Percentiles rank a stretch among this genome's conserved stretches.
phyloP scores from a whole-genome alignment of 139 green algal species.

The Closterium sp. region DNA sequence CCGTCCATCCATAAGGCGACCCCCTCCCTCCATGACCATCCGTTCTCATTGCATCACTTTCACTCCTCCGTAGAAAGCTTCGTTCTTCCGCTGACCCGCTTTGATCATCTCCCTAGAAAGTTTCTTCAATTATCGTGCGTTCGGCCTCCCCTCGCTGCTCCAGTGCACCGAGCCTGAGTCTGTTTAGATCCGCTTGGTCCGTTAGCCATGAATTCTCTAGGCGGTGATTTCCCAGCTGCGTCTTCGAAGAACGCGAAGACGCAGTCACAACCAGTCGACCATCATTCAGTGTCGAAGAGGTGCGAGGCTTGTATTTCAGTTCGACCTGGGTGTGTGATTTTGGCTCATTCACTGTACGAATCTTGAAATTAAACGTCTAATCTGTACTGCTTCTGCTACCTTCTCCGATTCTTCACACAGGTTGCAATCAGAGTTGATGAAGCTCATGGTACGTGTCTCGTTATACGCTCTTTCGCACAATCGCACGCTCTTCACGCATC shows the following conservation, averaged over 20 bases:
- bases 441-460: conserved; percentile 25
- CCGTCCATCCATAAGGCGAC: too few species aligned
- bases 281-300: conserved; percentile 25
- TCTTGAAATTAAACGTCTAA: conserved; percentile 9
- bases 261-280: conserved; percentile 14
- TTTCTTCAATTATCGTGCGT: too few species aligned
- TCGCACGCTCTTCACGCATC: neutral
- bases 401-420: conserved; percentile 18
- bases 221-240: neutral
- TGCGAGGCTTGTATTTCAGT: neutral
- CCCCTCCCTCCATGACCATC: too few species aligned
- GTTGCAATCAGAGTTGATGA: conserved; percentile 44
- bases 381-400: neutral
- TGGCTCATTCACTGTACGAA: neutral
- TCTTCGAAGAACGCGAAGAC: conserved; percentile 8
- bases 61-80: too few species aligned
- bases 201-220: neutral
- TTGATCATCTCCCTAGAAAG: too few species aligned
- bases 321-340: neutral
- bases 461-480: neutral
- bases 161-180: neutral
- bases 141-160: too few species aligned
- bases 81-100: too few species aligned
- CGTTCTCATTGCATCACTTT: too few species aligned
- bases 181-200: neutral